phyloP scores from a whole-genome alignment of 352 stramenopile genomes.

The Vaucheria bursata region DNA sequence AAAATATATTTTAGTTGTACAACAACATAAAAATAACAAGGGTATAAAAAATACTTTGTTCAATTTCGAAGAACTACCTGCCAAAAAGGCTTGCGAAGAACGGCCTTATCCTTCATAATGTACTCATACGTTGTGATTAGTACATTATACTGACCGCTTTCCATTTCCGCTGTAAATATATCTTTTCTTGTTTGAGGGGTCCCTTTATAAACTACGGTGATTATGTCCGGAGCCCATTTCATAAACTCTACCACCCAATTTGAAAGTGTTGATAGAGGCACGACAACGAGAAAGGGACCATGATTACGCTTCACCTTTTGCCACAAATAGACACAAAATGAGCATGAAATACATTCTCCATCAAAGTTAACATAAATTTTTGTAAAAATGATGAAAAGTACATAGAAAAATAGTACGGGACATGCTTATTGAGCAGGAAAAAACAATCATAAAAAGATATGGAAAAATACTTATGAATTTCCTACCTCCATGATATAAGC shows the following conservation, averaged over 20 bases:
- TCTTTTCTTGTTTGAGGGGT: slow-evolving; percentile 82
- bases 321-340: slow-evolving; percentile 95
- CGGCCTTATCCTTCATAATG: slow-evolving; percentile 84
- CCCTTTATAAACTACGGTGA: slow-evolving; percentile 86
- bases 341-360: too few relatives aligned
- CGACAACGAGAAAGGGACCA: slow-evolving; percentile 88
- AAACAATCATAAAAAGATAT: too few relatives aligned
- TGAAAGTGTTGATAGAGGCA: slow-evolving; percentile 79
- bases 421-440: too few relatives aligned
- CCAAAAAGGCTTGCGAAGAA: slow-evolving; percentile 87
- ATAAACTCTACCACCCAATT: slow-evolving; percentile 98
- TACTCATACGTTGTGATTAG: slow-evolving; percentile 98
- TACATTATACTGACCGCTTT: slow-evolving; percentile 87
- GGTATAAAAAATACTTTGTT: too few relatives aligned
- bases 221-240: slow-evolving; percentile 84
- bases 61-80: too few relatives aligned
- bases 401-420: background rate
- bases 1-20: too few relatives aligned
- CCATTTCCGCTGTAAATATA: slow-evolving; percentile 71
- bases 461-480: too few relatives aligned
- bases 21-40: too few relatives aligned
- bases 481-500: slow-evolving; percentile 69
- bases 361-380: background rate
- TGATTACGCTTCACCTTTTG: slow-evolving; percentile 67
- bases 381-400: background rate